Evolutionary conservation across 352 stramenopile genomes (phyloP).

Genomic region (Phytopythium cucurbitacearum): DNA sequence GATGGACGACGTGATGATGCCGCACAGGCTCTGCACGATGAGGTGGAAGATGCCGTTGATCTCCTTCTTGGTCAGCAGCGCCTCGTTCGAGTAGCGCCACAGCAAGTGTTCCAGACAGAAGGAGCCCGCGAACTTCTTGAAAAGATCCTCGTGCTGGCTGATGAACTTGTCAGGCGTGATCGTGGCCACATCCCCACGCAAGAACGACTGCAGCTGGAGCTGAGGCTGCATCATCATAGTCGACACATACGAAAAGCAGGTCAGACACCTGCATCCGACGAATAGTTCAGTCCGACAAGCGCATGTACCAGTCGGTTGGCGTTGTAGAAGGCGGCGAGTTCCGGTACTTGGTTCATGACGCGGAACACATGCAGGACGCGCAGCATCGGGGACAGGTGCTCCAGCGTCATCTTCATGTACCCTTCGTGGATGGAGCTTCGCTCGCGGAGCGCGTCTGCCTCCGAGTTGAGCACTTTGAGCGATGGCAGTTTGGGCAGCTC

Average conservation of each 20-base stretch:
- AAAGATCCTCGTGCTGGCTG: slow-evolving; percentile 69
- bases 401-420: slow-evolving; percentile 66
- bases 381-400: slow-evolving; percentile 63
- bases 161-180: slow-evolving; percentile 78
- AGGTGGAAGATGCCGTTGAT: slow-evolving; percentile 81
- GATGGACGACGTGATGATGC: slow-evolving; percentile 60
- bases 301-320: slow-evolving; percentile 61
- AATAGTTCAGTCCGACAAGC: neutral
- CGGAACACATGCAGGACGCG: slow-evolving; percentile 70
- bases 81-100: slow-evolving; percentile 66
- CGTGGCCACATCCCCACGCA: slow-evolving; percentile 58
- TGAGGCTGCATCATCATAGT: slow-evolving; percentile 35
- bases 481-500: slow-evolving; percentile 38
- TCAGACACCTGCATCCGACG: neutral
- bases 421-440: slow-evolving; percentile 58
- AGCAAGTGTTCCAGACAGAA: slow-evolving; percentile 77
- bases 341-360: slow-evolving; percentile 67
- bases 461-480: slow-evolving; percentile 67
- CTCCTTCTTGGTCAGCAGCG: slow-evolving; percentile 72
- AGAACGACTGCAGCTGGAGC: slow-evolving; percentile 68
- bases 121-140: slow-evolving; percentile 66
- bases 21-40: slow-evolving; percentile 70
- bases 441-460: slow-evolving; percentile 51
- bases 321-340: slow-evolving; percentile 75
- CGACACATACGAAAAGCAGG: slow-evolving; percentile 3